Evolutionary conservation across 2,329 filamentous ascomycete genomes (phyloP).

Genomic region (Ophiostoma populinum): DNA sequence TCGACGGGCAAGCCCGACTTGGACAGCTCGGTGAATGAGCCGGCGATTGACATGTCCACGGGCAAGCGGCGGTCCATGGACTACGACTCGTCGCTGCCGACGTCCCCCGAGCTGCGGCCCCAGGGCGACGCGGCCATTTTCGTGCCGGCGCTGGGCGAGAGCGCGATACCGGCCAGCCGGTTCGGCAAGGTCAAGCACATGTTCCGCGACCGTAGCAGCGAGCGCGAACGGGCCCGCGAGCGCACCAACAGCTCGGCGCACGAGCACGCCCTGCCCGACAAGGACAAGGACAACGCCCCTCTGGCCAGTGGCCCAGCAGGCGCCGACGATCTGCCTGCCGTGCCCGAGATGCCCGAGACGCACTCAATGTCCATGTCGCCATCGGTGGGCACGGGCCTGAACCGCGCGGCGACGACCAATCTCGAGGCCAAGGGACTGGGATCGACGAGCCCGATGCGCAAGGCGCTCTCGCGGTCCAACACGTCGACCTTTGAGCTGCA

Average conservation of each 20-base stretch:
- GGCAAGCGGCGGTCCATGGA: slow-evolving; percentile 24
- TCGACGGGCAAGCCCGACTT: slow-evolving; percentile 25
- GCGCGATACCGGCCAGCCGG: slow-evolving; percentile 43
- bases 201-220: slow-evolving; percentile 35
- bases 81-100: slow-evolving; percentile 27
- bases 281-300: background rate
- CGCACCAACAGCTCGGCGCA: background rate
- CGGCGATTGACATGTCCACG: slow-evolving; percentile 32
- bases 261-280: background rate
- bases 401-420: slow-evolving; percentile 1
- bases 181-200: slow-evolving; percentile 37
- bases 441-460: slow-evolving; percentile 22
- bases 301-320: background rate
- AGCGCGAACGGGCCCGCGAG: slow-evolving; percentile 17
- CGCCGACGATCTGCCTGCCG: background rate
- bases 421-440: slow-evolving; percentile 14
- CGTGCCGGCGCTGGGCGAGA: slow-evolving; percentile 38
- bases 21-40: no score
- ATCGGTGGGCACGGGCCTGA: background rate
- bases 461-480: slow-evolving; percentile 17
- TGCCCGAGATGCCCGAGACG: background rate
- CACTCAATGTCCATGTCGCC: background rate
- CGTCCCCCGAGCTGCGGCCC: slow-evolving; percentile 34
- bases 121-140: slow-evolving; percentile 23
- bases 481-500: slow-evolving; percentile 25